Conservation (phyloP, 1,284 basidiomycete genomes). For the Trichosporon sp. region DNA sequence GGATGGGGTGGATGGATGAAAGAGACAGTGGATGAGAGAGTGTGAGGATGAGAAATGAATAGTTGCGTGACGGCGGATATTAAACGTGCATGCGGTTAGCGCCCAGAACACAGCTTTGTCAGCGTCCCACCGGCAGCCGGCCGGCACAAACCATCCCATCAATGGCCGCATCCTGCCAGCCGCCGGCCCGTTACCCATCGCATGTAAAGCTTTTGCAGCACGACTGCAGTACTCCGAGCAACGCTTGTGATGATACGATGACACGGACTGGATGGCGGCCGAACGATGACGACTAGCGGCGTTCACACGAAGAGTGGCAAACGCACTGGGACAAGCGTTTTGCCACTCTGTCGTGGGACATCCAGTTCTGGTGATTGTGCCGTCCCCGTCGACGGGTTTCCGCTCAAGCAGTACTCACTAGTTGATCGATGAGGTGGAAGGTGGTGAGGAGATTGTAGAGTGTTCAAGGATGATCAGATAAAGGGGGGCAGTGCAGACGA, state of each 20-base stretch:
- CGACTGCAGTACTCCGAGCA: neutral
- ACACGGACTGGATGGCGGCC: neutral
- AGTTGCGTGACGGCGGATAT: neutral
- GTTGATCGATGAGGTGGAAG: neutral
- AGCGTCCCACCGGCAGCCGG: neutral
- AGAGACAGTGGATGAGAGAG: neutral
- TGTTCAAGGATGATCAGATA: neutral
- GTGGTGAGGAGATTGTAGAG: neutral
- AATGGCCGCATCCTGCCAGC: too few species aligned
- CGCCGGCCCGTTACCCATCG: too few species aligned
- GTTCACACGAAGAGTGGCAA: slow-evolving; percentile 3
- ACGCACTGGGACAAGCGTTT: neutral
- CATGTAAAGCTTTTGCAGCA: neutral
- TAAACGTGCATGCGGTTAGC: neutral
- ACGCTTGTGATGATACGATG: neutral
- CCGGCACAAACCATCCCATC: neutral
- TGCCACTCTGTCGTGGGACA: neutral
- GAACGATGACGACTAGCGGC: neutral
- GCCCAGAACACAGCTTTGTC: slow-evolving; percentile 2
- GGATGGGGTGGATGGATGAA: neutral
- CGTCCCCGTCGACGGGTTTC: neutral
- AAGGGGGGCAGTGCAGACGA: neutral
- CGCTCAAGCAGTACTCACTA: neutral
- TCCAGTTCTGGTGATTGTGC: neutral
- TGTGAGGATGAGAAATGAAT: slow-evolving; percentile 2